Evolutionary conservation across 352 stramenopile species (phyloP), one percentile per base, ranked within the genome.

Genomic region (Globisporangium emineosum): DNA sequence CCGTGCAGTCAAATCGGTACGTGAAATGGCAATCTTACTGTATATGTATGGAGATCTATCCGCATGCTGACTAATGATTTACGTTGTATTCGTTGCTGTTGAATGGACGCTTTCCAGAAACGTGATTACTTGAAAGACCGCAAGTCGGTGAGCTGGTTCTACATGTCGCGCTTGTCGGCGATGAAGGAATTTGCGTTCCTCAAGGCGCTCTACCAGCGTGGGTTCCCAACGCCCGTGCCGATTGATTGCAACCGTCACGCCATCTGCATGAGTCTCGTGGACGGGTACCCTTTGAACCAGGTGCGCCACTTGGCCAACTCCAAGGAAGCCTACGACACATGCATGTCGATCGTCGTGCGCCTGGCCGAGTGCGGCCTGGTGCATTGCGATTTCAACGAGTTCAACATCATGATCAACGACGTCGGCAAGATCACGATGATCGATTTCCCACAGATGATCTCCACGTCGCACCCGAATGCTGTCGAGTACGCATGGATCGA

Each of bases 381-480:
- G 17, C 98, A 99, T 81, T 99, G 98, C 72, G 98, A 99, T 78
- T 98, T 99, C 71, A 99, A 99, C 85, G 98, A 99, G 81, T 99
- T 99, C 80, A 99, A 99, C 79, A 89, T 99, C 55, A 98, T 99
- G 90, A 94, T 99, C 27, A 90, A 98, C 76, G 81, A 96, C 52
- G 71, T 77, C 42, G 81, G 90, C 57, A 89, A 96, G 73, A 90
- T 99, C 19, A 99, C 97, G 17, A 96, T 99, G 74, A 99, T 99
- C 79, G 98, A 99, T 89, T 99, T 99, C 76, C 98, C 98, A 13
- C 98, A 99, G 83, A 99, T 99, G 98, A 97, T 99, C 56, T 99
- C 92, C 9, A 99, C 95, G 2, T 93, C 86, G 27, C 98, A 99
- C 77, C 88, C 92, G 7, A 99, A 99, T 78, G 98, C 98, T 30